Conservation (phyloP, 192 early-diverging fungal genomes). For the Thoreauomyces humboldtii region DNA sequence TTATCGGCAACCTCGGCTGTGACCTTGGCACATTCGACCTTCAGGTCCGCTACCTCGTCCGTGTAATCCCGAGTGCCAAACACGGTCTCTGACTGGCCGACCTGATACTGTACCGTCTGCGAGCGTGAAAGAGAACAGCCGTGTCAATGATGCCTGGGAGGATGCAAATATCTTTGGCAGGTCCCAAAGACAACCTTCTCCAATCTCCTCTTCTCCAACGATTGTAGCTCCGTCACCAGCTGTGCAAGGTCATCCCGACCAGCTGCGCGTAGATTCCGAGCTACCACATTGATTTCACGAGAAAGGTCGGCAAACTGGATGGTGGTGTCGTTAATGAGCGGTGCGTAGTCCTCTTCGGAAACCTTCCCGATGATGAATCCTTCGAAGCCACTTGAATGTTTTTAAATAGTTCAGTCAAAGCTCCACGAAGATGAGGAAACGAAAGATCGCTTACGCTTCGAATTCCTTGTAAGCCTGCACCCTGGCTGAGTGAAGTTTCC, state of each 20-base stretch:
- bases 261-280: background rate
- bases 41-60: constrained; percentile 1
- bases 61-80: constrained; percentile 2
- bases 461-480: too few species aligned
- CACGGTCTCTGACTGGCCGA: constrained; percentile 6
- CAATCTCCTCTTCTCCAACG: background rate
- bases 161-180: too few species aligned
- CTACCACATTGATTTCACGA: background rate
- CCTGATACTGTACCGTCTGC: constrained; percentile 3
- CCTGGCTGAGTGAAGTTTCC: background rate
- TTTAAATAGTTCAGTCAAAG: too few species aligned
- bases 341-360: too few species aligned
- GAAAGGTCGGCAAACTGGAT: constrained; percentile 1
- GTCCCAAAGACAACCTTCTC: too few species aligned
- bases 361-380: too few species aligned
- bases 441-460: too few species aligned
- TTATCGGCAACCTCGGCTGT: background rate
- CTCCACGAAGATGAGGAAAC: too few species aligned
- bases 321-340: background rate
- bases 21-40: background rate
- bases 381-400: too few species aligned
- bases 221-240: background rate
- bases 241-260: background rate
- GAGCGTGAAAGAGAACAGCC: too few species aligned
- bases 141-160: too few species aligned